Conservation (phyloP, 306 rosid species). For the Corylus avellana region DNA sequence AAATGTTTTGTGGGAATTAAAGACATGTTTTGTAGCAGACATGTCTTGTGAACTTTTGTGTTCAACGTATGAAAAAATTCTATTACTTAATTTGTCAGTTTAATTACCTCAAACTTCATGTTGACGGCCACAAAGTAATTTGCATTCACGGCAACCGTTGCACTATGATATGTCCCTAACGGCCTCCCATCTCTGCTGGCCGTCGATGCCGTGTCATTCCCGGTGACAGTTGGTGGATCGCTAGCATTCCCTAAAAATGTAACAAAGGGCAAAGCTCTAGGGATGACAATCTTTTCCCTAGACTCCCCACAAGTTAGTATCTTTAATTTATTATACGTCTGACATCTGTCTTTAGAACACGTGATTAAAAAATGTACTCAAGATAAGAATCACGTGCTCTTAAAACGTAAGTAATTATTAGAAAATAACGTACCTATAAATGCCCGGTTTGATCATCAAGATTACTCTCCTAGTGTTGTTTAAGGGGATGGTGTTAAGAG, state of each 20-base stretch:
- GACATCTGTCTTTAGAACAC: no score
- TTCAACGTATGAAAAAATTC: neutral
- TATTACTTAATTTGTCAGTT: neutral
- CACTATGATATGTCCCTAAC: slow-evolving; percentile 58
- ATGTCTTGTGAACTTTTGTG: neutral
- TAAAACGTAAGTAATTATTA: no score
- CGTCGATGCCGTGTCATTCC: slow-evolving; percentile 60
- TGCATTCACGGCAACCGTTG: slow-evolving; percentile 69
- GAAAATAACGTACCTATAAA: slow-evolving; percentile 46
- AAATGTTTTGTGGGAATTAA: neutral
- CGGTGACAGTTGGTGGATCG: slow-evolving; percentile 58
- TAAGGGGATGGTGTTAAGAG: slow-evolving; percentile 51
- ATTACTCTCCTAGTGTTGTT: slow-evolving; percentile 50
- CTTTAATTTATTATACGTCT: neutral
- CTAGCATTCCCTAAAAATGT: slow-evolving; percentile 52
- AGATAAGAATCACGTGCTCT: no score
- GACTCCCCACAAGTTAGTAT: neutral
- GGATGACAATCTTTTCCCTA: slow-evolving; percentile 66
- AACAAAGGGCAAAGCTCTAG: slow-evolving; percentile 45
- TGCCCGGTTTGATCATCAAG: slow-evolving; percentile 49
- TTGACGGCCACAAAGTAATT: slow-evolving; percentile 63
- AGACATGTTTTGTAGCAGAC: neutral
- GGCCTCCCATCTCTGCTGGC: slow-evolving; percentile 40
- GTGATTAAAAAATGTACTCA: no score
- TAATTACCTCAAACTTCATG: slow-evolving; percentile 66